Percentiles rank a stretch among this genome's conserved stretches.
These are phyloP conservation scores for Jasminum sambac DNA, from an alignment of 257 asterid species.

Conservation along the genomic window DNA sequence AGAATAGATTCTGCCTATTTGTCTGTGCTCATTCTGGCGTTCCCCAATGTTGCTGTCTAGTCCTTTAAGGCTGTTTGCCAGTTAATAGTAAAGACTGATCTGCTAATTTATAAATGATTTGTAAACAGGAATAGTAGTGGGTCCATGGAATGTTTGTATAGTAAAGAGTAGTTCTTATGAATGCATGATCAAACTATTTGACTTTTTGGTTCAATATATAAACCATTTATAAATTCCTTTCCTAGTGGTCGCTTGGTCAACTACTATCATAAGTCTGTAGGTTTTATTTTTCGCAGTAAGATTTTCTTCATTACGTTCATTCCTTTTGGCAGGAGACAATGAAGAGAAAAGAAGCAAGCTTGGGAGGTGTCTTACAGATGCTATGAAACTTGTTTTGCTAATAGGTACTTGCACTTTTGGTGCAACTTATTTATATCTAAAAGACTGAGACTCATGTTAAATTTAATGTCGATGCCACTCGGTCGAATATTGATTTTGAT, in stretches of 20 bases:
- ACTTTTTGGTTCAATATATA: no score
- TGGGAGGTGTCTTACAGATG: slow-evolving; percentile 69
- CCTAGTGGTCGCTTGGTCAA: no score
- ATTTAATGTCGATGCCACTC: background rate
- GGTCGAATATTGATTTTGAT: background rate
- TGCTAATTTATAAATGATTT: no score
- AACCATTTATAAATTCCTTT: no score
- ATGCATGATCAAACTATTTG: no score
- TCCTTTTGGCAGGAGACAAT: slow-evolving; percentile 52
- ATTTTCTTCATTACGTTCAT: slow-evolving; percentile 5
- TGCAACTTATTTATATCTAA: background rate
- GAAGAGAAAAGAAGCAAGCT: slow-evolving; percentile 54
- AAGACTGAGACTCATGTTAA: background rate
- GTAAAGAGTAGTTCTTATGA: no score
- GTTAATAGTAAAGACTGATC: background rate
- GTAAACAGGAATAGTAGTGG: no score
- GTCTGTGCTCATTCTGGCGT: background rate
- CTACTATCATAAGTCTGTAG: background rate
- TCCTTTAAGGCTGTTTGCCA: background rate
- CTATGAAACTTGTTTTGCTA: slow-evolving; percentile 88
- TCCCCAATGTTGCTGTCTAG: background rate
- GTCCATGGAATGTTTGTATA: no score
- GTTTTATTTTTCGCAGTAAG: background rate
- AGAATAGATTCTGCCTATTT: background rate
- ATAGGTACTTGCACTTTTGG: slow-evolving; percentile 47